Base-by-base conservation (phyloP, 2,329 filamentous ascomycete species). In the Lachnellula occidentalis region DNA sequence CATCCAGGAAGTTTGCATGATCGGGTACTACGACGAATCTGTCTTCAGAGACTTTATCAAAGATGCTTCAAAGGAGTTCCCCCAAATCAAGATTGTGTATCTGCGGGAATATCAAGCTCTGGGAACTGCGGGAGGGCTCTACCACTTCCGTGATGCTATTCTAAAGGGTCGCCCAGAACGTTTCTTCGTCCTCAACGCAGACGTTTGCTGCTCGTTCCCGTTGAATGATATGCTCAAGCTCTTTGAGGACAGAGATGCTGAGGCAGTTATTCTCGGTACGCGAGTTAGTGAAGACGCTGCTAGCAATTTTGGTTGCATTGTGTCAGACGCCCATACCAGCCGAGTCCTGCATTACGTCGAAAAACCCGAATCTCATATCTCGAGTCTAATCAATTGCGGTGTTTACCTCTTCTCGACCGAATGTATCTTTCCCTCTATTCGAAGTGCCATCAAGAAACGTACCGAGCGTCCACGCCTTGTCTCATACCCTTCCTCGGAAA, bases 31-130 rank as follows among this genome's bases (percentile, higher is more conserved):
- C 74, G 94, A 99, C 71, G 94, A 97, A 77, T 82, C 84, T 45
- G 90, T 97, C 67, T 96, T 97, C 82, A 88, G 91, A 68, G 92
- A 96, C 75, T 97, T 97, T 76, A 95, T 97, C 78, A 96, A 95
- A 75, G 88, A 95, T 70, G 84, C 91, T 58, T 79, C 85, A 58
- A 83, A 83, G 71, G 87, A 90, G 70, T 95, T 95, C 76, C 90
- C 92, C 51, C 83, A 90, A 69, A 84, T 97, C 67, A 85, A 85
- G 66, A 90, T 97, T 75, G 90, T 92, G 73, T 99, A 99, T 76
- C 83, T 99, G 51, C 89, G 94, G 70, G 94, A 99, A 78, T 99
- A 99, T 77, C 87, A 95, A 73, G 92, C 94, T 56, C 77, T 99
- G 59, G 94, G 94, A 70, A 97, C 94, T 14, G 94, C 94, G 31